Conservation (phyloP, 1,284 basidiomycete genomes). For the Earliella scabrosa region DNA sequence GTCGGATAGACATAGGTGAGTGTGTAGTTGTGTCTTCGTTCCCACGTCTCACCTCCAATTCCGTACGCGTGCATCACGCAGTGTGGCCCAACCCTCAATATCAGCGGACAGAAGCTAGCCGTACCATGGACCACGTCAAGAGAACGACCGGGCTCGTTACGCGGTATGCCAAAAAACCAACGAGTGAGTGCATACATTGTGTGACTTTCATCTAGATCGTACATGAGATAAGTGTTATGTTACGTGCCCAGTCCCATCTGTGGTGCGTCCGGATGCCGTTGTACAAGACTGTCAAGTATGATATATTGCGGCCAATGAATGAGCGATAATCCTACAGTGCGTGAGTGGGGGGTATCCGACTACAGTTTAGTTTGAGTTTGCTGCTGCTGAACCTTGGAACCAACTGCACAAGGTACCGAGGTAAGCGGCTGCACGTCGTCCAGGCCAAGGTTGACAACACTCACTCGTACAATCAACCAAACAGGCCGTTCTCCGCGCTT, state of each 20-base stretch:
- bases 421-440: not conserved
- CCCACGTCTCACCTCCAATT: too few species aligned
- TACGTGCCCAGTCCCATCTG: constrained; percentile 22
- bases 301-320: constrained; percentile 14
- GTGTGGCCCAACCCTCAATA: too few species aligned
- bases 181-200: constrained; percentile 16
- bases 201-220: constrained; percentile 17
- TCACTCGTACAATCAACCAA: constrained; percentile 30
- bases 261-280: constrained; percentile 18
- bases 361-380: constrained; percentile 19
- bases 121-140: too few species aligned
- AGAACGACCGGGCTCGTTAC: too few species aligned
- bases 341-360: constrained; percentile 31
- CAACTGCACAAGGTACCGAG: constrained; percentile 17
- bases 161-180: too few species aligned
- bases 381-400: constrained; percentile 14
- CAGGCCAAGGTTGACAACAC: not conserved
- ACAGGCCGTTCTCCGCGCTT: constrained; percentile 24
- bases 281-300: constrained; percentile 22
- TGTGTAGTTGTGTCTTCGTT: too few species aligned
- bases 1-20: too few species aligned
- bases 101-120: too few species aligned
- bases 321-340: constrained; percentile 31
- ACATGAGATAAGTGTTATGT: constrained; percentile 19
- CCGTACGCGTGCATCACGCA: too few species aligned